Evolutionary conservation across 192 early-diverging fungal species (phyloP), one percentile per base, ranked within the genome.

Genomic region (Gaertneriomyces sp.): DNA sequence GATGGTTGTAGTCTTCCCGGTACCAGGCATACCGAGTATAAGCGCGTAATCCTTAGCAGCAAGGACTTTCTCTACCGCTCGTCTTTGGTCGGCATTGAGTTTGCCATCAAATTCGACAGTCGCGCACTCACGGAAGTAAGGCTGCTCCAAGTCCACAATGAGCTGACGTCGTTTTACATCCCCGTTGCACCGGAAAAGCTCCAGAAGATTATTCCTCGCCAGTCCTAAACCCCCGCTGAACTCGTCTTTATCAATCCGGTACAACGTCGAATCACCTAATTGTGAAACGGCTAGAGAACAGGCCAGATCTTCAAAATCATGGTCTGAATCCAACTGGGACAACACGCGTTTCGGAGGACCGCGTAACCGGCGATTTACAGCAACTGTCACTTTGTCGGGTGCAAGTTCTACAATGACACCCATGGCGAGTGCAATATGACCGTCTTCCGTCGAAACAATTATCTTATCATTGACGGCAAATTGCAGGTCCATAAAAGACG

Each of bases 1-100:
- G 52, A 94, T 93, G 0, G 91, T 94, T 1, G 91, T 93, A 0
- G 93, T 95, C 70, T 98, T 98, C 45, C 96, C 96, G 0, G 96
- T 96, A 3, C 96, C 96, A 0, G 96, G 96, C 94, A 96, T 96
- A 11, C 96, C 96, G 33, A 96, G 75, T 46, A 98, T 89, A 42
- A 98, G 72, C 8, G 89, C 79, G 78, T 96, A 98, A 63, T 98
- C 96, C 49, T 83, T 69, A 0, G 90, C 90, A n/a, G 53, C 46
- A 19, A 95, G 58, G n/a, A 93, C 90, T 39, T 84, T 85, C 4
- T 87, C 71, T 9, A 96, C 63, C 5, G 88, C 91, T 3, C 45
- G 57, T 25, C 74, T 71, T 69, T 96, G 94, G 49, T 93, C 88
- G 3, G 65, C 41, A 61, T 96, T 96, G 20, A 96, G 72, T 33